These are phyloP conservation scores for Deakozyma indianensis DNA, from an alignment of 805 yeast species.

Conservation along the genomic window DNA sequence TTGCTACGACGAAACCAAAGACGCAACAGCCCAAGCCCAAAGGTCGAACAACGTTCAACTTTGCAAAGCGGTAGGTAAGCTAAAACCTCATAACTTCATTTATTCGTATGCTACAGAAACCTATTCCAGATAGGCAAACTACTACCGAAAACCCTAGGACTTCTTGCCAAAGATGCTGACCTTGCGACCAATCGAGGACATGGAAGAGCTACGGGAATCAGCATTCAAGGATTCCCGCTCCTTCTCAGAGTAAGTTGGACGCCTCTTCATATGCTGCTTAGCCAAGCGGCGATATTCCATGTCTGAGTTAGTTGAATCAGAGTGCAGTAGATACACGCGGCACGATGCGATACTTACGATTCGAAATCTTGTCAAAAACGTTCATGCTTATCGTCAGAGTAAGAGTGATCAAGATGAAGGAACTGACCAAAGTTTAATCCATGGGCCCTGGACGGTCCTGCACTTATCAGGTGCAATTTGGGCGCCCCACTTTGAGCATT, in stretches of 20 bases:
- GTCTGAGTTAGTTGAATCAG: slow-evolving; percentile 5
- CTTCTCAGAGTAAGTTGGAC: slow-evolving; percentile 3
- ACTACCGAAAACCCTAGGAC: background rate
- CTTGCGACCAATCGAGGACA: slow-evolving; percentile 4
- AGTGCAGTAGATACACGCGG: slow-evolving; percentile 1
- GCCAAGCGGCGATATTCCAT: slow-evolving; percentile 9
- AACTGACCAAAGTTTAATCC: background rate
- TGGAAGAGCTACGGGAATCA: background rate
- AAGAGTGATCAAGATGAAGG: background rate
- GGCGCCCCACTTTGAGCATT: no score
- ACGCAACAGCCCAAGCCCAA: no score
- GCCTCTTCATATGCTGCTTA: slow-evolving; percentile 8
- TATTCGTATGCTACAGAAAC: background rate
- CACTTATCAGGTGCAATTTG: no score
- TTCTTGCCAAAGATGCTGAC: slow-evolving; percentile 1
- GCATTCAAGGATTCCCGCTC: slow-evolving; percentile 3
- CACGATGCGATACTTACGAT: slow-evolving; percentile 4
- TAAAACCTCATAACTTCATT: background rate
- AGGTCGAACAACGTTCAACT: background rate
- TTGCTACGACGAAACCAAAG: no score
- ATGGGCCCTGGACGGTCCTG: no score
- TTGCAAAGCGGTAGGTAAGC: background rate
- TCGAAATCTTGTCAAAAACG: slow-evolving; percentile 5
- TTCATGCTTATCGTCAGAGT: slow-evolving; percentile 2
- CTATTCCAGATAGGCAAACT: background rate